Conservation (phyloP, 768 basidiomycete species). For the Lactifluus piperatus region DNA sequence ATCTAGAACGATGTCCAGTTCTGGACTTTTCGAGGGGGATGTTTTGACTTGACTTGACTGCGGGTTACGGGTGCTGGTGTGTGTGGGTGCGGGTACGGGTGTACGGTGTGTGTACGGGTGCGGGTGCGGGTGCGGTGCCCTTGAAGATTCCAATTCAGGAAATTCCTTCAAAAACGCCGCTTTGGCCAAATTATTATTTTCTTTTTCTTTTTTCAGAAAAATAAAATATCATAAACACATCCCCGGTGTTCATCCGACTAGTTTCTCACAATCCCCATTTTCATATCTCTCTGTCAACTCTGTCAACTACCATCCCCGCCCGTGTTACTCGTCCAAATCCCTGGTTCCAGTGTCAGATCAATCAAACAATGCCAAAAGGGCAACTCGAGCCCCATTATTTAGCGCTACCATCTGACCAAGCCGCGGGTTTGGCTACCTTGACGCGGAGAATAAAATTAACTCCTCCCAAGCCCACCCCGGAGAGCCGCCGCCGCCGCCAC, state of each 20-base stretch:
- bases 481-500: slow-evolving; percentile 3
- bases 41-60: no score
- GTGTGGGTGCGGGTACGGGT: no score
- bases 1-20: slow-evolving; percentile 13
- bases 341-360: slow-evolving; percentile 1
- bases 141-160: slow-evolving; percentile 10
- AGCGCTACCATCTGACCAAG: background rate
- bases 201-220: background rate
- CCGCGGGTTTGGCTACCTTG: slow-evolving; percentile 1
- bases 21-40: background rate
- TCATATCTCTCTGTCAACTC: no score
- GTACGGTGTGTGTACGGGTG: no score
- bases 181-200: background rate
- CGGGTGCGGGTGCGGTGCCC: no score
- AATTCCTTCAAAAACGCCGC: slow-evolving; percentile 9
- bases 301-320: background rate
- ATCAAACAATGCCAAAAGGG: slow-evolving; percentile 15
- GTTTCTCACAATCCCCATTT: background rate
- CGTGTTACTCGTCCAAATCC: background rate
- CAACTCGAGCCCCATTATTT: slow-evolving; percentile 4
- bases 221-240: background rate
- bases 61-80: no score
- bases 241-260: no score
- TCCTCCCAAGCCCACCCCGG: slow-evolving; percentile 2
- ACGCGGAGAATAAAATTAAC: slow-evolving; percentile 1